phyloP scores from a whole-genome alignment of 768 basidiomycete genomes.

The Tylopilus cervinicoccineus region DNA sequence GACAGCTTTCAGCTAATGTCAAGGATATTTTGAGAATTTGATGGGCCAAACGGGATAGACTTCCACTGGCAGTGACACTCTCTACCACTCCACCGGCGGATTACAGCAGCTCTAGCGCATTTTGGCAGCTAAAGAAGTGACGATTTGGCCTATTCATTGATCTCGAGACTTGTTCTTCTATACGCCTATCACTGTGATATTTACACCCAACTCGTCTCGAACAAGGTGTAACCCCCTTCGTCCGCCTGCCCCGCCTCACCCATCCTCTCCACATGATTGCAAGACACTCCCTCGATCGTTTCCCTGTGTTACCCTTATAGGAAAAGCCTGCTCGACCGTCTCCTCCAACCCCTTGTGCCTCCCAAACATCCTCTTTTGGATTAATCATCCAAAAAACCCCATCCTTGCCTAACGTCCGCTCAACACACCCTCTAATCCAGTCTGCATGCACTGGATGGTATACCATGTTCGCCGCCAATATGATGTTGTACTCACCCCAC shows the following conservation, averaged over 20 bases:
- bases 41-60: too few relatives aligned
- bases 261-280: constrained; percentile 48
- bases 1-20: too few relatives aligned
- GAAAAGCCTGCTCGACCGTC: constrained; percentile 57
- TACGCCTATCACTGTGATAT: neutral
- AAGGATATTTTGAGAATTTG: too few relatives aligned
- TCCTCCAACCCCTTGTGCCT: constrained; percentile 55
- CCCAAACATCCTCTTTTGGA: constrained; percentile 59
- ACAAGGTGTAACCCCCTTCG: constrained; percentile 66
- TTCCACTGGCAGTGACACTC: too few relatives aligned
- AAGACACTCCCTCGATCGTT: constrained; percentile 27
- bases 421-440: constrained; percentile 66
- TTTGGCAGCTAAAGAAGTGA: too few relatives aligned
- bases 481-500: constrained; percentile 49
- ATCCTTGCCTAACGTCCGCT: constrained; percentile 38
- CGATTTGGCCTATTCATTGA: too few relatives aligned
- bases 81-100: too few relatives aligned
- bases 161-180: neutral
- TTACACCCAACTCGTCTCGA: constrained; percentile 61
- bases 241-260: constrained; percentile 62
- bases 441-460: constrained; percentile 67
- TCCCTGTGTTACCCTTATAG: constrained; percentile 2
- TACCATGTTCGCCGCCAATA: constrained; percentile 77
- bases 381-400: constrained; percentile 75
- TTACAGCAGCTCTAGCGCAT: too few relatives aligned